Conservation (phyloP, 2,329 filamentous ascomycete genomes). For the Simplicillium sp. region DNA sequence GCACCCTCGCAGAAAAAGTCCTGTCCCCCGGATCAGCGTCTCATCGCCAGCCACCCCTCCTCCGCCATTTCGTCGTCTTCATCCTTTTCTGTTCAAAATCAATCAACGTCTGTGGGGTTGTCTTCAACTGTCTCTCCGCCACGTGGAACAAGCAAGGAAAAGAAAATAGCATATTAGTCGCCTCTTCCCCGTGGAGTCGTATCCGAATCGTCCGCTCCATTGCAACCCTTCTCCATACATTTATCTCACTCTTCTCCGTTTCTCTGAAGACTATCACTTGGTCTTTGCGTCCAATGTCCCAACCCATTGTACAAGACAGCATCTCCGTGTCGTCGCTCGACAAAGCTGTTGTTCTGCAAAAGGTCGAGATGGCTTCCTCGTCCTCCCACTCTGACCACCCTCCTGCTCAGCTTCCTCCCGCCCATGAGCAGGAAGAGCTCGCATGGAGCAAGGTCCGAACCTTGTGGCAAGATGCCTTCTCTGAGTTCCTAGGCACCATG, state of each 20-base stretch:
- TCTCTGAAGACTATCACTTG: slow-evolving; percentile 1
- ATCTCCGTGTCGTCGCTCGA: slow-evolving; percentile 23
- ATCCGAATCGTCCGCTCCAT: neutral
- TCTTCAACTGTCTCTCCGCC: neutral
- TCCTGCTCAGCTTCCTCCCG: slow-evolving; percentile 2
- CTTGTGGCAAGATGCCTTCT: slow-evolving; percentile 46
- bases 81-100: neutral
- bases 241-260: neutral
- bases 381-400: slow-evolving; percentile 2
- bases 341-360: slow-evolving; percentile 18
- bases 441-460: slow-evolving; percentile 44
- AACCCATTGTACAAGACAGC: slow-evolving; percentile 17
- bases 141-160: neutral
- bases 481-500: slow-evolving; percentile 61
- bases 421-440: slow-evolving; percentile 15
- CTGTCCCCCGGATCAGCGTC: no score
- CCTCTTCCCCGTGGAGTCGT: slow-evolving; percentile 4
- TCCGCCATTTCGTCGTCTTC: neutral
- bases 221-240: no score
- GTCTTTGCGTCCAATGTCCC: slow-evolving; percentile 3
- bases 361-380: slow-evolving; percentile 20
- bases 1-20: no score
- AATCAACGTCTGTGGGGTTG: neutral
- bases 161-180: slow-evolving; percentile 4
- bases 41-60: no score